phyloP scores from a whole-genome alignment of 2,329 filamentous ascomycete genomes.

The Colletotrichum nymphaeae region DNA sequence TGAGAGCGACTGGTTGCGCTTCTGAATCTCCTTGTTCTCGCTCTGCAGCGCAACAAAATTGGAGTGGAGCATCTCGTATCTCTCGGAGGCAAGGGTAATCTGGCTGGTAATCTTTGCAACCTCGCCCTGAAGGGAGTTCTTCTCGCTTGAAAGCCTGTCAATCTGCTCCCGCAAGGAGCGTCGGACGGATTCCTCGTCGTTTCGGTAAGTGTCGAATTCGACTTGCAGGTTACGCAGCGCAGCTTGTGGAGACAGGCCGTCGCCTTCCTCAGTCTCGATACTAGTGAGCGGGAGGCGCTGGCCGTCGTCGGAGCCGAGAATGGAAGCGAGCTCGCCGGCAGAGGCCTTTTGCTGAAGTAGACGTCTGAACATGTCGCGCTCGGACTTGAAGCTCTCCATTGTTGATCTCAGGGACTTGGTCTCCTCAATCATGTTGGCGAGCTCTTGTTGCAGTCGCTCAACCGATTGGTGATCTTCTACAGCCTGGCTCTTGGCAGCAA shows the following conservation, averaged over 20 bases:
- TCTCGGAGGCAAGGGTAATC: constrained; percentile 82
- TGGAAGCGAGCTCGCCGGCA: constrained; percentile 71
- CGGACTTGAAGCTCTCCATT: constrained; percentile 92
- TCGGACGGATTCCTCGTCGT: constrained; percentile 85
- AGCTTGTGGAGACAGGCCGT: constrained; percentile 66
- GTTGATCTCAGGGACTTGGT: constrained; percentile 84
- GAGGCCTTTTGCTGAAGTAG: constrained; percentile 82
- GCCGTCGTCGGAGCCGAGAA: constrained; percentile 75
- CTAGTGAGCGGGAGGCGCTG: constrained; percentile 66
- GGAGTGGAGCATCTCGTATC: constrained; percentile 88
- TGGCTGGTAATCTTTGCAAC: constrained; percentile 85
- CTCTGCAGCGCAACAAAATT: constrained; percentile 86
- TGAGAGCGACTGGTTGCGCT: constrained; percentile 79
- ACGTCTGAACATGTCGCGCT: constrained; percentile 97
- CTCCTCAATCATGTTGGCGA: constrained; percentile 84
- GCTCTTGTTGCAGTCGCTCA: constrained; percentile 76
- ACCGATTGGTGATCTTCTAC: constrained; percentile 77
- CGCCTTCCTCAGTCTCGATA: constrained; percentile 67
- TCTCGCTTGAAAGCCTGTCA: constrained; percentile 83
- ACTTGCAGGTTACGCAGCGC: constrained; percentile 88
- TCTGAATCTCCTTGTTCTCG: constrained; percentile 89
- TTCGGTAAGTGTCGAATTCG: constrained; percentile 90
- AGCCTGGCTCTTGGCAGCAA: constrained; percentile 72
- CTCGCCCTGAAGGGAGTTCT: constrained; percentile 84
- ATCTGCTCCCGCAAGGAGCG: constrained; percentile 87